A percentile compares a stretch with the other conserved stretches of the same genome.
Conservation (phyloP, 2,329 filamentous ascomycete genomes). For the Graphium sp. region DNA sequence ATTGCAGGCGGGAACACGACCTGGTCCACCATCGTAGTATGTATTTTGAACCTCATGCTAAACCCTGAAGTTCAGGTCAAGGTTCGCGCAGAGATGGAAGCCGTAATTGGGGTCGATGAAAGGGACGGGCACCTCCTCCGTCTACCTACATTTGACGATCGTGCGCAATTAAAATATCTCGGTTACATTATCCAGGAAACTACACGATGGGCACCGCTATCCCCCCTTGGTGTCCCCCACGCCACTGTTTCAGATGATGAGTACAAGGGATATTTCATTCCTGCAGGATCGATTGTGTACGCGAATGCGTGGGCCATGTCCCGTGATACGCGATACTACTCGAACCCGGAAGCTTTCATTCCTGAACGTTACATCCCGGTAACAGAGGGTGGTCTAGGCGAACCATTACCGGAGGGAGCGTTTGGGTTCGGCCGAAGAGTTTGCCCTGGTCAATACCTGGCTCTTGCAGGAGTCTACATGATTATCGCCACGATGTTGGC, state of each 20-base stretch:
- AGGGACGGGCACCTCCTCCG: too few relatives aligned
- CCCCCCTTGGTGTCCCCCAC: conserved; percentile 36
- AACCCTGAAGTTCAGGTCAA: conserved; percentile 22
- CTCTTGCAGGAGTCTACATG: conserved; percentile 24
- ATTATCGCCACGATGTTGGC: conserved; percentile 20
- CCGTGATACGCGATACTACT: conserved; percentile 20
- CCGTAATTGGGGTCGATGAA: conserved; percentile 17
- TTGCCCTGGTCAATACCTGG: conserved; percentile 31
- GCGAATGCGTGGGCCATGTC: conserved; percentile 27
- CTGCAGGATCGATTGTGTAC: conserved; percentile 28
- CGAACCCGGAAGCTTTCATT: conserved; percentile 22
- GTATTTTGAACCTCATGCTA: conserved; percentile 26
- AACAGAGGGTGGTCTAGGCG: conserved; percentile 19
- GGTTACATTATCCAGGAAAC: conserved; percentile 28
- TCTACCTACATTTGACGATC: conserved; percentile 27
- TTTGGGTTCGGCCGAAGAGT: conserved; percentile 36
- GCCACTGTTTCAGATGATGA: conserved; percentile 33
- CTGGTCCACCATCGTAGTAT: conserved; percentile 20
- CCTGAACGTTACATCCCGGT: conserved; percentile 23
- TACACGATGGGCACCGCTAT: conserved; percentile 24
- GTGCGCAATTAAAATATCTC: conserved; percentile 22
- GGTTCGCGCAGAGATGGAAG: conserved; percentile 20
- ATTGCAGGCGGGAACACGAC: conserved; percentile 24
- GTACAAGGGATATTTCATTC: conserved; percentile 39
- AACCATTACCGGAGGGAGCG: conserved; percentile 26